phyloP scores from a whole-genome alignment of 352 stramenopile species.

The Phytophthora foliorum region DNA sequence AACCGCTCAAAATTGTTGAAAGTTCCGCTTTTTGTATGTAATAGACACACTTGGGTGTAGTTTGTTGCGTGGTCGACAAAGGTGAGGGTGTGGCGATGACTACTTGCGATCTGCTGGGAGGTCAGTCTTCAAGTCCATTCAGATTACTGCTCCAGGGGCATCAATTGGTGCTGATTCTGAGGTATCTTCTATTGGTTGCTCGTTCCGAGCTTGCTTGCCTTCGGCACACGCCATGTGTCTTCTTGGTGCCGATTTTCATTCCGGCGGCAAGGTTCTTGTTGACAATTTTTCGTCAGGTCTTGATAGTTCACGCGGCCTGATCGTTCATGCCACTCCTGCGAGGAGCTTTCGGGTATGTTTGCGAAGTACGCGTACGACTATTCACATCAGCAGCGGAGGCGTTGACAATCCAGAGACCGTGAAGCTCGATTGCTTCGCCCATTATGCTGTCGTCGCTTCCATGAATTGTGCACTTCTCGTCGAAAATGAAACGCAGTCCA shows the following conservation, averaged over 20 bases:
- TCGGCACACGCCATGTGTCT: conserved; percentile 10
- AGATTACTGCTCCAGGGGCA: conserved; percentile 10
- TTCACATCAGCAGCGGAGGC: not conserved
- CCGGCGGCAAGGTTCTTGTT: conserved; percentile 3
- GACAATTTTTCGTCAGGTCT: not conserved
- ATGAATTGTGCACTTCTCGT: not conserved
- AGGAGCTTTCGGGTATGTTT: not conserved
- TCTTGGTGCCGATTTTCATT: not conserved
- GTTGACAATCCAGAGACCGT: not conserved
- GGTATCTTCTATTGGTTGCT: conserved; percentile 1
- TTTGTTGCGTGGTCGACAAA: conserved; percentile 21
- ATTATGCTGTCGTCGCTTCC: not conserved
- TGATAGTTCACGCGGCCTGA: not conserved
- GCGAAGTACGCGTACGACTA: not conserved
- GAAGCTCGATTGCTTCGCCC: not conserved
- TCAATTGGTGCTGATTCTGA: conserved; percentile 14
- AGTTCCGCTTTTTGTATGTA: not conserved
- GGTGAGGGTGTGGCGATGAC: conserved; percentile 10
- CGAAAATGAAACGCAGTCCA: not conserved
- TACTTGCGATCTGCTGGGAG: not conserved
- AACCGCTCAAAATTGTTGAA: no score
- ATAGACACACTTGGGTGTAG: conserved; percentile 23
- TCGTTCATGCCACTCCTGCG: conserved; percentile 1
- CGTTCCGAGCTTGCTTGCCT: conserved; percentile 7
- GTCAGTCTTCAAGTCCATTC: conserved; percentile 17